Evolutionary conservation across 768 basidiomycete genomes (phyloP), one percentile per base, ranked within the genome.

Genomic region (Amyloporia xantha): DNA sequence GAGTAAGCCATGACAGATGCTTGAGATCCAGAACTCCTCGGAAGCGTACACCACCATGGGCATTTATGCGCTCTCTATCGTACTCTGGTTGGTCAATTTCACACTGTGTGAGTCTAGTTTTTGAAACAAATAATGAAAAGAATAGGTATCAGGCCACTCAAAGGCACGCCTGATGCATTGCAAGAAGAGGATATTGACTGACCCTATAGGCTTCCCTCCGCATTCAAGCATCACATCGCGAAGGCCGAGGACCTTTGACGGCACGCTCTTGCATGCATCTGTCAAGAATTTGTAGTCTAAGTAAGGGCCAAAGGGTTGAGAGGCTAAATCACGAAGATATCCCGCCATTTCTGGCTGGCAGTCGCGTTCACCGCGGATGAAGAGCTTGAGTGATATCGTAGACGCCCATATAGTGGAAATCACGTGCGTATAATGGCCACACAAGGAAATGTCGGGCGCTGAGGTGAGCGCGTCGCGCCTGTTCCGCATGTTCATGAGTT

Each of bases 21-120:
- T 66, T 56, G 50, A 85, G 71, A 33, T 68, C 67, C 0, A 84
- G 64, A 4, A 73, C 55, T 0, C 81, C 83, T 26, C 71, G 75
- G 51, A 82, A 79, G 10, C 71, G 65, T 17, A 81, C 71, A 5
- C 50, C 33, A 25, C 27, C n/a, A 26, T 53, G 10, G 17, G n/a
- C n/a, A 23, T 5, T 4, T 38, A 28, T 52, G 25, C 13, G 52
- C 17, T 23, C 27, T 10, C 19, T 20, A 19, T 45, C 47, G 43
- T 44, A 50, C 17, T 49, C 53, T 3, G 48, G 51, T 47, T 56
- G 56, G 7, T 36, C 36, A 0, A 10, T 5, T 35, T 61, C 60
- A 42, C 36, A 51, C 20, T 53, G 47, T 1, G 46, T 47, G 2
- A 61, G 47, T n/a, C 59, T 61, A 44, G 35, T 24, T 7, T 33